Evolutionary conservation across 148 eudicot species (phyloP).

Genomic region (Rhododendron ovatum): DNA sequence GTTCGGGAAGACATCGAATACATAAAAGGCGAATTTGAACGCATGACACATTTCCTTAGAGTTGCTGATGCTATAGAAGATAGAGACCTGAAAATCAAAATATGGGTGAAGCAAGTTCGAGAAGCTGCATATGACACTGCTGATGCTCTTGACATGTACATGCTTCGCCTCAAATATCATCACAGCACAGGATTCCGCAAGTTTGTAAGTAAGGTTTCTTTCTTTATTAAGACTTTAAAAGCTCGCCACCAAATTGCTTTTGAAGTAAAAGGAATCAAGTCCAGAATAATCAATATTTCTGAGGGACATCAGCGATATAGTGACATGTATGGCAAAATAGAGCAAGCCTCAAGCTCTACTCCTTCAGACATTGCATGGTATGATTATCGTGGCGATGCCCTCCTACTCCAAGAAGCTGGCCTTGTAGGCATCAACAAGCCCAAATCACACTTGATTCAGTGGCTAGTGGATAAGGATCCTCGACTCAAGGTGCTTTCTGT

Average conservation of each 20-base stretch:
- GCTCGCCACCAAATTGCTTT: neutral
- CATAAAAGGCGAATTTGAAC: too few relatives aligned
- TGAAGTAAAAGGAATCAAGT: neutral
- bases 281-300: neutral
- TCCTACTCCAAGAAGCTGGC: conserved; percentile 13
- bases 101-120: conserved; percentile 8
- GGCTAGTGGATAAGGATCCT: neutral
- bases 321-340: neutral
- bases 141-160: neutral
- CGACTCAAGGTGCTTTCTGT: conserved; percentile 12
- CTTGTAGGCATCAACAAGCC: neutral
- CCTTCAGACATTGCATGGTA: neutral
- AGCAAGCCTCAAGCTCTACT: neutral
- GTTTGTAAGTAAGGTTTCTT: too few relatives aligned
- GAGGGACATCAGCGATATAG: conserved; percentile 2
- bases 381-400: conserved; percentile 12
- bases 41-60: too few relatives aligned
- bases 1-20: too few relatives aligned
- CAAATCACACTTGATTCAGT: neutral
- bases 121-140: neutral
- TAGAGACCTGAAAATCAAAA: neutral
- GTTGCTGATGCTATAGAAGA: neutral
- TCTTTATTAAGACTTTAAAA: too few relatives aligned
- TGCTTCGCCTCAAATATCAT: neutral
- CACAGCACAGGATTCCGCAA: neutral